A percentile compares a stretch with the other conserved stretches of the same genome.
phyloP scores from a whole-genome alignment of 78 protist species.

The Salpingoeca rosetta region DNA sequence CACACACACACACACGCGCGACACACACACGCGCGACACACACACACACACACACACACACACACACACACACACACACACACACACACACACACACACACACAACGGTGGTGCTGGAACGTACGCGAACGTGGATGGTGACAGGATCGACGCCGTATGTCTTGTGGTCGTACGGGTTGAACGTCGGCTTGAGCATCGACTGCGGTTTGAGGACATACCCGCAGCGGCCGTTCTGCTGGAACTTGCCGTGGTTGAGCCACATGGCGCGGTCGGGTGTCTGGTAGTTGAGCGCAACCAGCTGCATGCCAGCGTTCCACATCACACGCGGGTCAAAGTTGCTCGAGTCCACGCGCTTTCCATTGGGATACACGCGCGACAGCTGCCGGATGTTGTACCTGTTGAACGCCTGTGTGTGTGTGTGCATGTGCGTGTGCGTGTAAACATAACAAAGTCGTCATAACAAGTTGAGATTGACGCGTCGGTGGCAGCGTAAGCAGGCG shows the following conservation, averaged over 20 bases:
- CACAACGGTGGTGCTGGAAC: too few species aligned
- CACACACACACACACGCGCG: too few species aligned
- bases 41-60: too few species aligned
- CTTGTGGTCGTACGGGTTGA: background rate
- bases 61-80: too few species aligned
- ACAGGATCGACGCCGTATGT: too few species aligned
- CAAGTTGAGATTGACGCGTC: background rate
- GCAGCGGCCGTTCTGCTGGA: constrained; percentile 26
- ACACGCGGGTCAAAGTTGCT: constrained; percentile 66
- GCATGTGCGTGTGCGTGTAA: too few species aligned
- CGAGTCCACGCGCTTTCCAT: constrained; percentile 65
- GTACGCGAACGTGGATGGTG: too few species aligned
- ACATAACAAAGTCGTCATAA: too few species aligned
- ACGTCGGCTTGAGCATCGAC: background rate
- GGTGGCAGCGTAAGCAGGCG: background rate
- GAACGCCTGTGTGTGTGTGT: too few species aligned
- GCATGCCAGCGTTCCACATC: constrained; percentile 49
- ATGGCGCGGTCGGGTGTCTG: constrained; percentile 50
- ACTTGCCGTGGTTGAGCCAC: constrained; percentile 27
- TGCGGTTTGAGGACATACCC: constrained; percentile 40
- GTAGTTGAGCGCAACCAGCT: constrained; percentile 70
- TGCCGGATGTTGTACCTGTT: constrained; percentile 24
- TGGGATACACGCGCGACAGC: constrained; percentile 65
- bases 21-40: too few species aligned
- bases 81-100: too few species aligned